Conservation (phyloP, 331 rosid species). For the Pyracantha coccinea region DNA sequence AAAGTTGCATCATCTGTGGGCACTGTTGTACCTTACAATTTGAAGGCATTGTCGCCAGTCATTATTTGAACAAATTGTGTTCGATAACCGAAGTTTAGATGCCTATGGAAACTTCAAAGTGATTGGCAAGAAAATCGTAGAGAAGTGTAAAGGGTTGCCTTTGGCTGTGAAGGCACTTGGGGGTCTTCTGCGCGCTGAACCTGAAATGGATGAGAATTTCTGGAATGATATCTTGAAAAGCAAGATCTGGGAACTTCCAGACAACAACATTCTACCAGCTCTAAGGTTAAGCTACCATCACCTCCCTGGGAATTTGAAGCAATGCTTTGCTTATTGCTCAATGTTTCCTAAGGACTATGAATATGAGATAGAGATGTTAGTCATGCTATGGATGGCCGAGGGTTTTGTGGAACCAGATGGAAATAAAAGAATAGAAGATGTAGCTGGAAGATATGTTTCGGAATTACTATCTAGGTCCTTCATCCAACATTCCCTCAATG, state of each 20-base stretch:
- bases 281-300: conserved; percentile 14
- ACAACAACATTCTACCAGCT: background rate
- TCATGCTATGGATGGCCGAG: conserved; percentile 23
- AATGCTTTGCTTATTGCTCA: conserved; percentile 20
- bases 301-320: conserved; percentile 9
- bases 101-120: background rate
- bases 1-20: conserved; percentile 14
- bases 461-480: conserved; percentile 26
- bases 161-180: conserved; percentile 8
- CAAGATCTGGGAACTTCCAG: conserved; percentile 2
- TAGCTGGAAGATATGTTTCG: conserved; percentile 14
- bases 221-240: conserved; percentile 9
- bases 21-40: background rate
- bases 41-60: conserved; percentile 1
- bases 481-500: conserved; percentile 3
- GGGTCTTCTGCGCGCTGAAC: conserved; percentile 7
- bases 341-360: conserved; percentile 18
- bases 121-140: conserved; percentile 4
- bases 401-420: background rate
- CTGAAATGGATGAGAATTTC: conserved; percentile 6
- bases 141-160: conserved; percentile 15
- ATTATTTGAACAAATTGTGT: conserved; percentile 4
- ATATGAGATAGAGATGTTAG: background rate
- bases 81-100: background rate
- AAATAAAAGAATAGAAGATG: conserved; percentile 18